These are phyloP conservation scores for Madurella fahalii DNA, from an alignment of 2,329 filamentous ascomycete genomes.

Conservation along the genomic window DNA sequence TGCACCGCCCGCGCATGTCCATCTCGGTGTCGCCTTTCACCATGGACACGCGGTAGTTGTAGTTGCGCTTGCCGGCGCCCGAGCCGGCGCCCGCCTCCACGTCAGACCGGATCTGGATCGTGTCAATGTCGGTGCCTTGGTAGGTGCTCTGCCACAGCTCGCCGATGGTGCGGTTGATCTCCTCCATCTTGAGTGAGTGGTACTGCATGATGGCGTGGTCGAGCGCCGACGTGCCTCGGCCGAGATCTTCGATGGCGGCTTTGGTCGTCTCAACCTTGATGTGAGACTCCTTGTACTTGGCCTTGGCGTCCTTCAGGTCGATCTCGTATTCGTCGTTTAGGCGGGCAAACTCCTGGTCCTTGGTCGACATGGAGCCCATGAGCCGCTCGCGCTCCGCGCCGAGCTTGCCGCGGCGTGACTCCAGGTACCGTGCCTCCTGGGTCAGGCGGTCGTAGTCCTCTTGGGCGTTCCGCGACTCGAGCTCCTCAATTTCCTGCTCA, in stretches of 20 bases:
- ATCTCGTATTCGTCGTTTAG: constrained; percentile 76
- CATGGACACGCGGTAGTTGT: constrained; percentile 99
- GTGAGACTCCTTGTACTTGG: constrained; percentile 79
- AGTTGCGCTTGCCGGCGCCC: constrained; percentile 65
- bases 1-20: constrained; percentile 98
- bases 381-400: constrained; percentile 69
- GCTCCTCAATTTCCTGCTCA: constrained; percentile 63
- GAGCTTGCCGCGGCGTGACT: constrained; percentile 64
- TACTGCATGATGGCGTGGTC: constrained; percentile 98
- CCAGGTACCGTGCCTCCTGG: constrained; percentile 62
- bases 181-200: constrained; percentile 94
- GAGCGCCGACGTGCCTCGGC: constrained; percentile 74
- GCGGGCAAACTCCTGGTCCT: constrained; percentile 73
- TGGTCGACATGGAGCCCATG: constrained; percentile 74
- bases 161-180: constrained; percentile 90
- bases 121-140: constrained; percentile 95
- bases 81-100: constrained; percentile 55
- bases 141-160: constrained; percentile 98
- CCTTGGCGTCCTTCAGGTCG: constrained; percentile 78
- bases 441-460: constrained; percentile 75
- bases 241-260: constrained; percentile 86
- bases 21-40: constrained; percentile 95
- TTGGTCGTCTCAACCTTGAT: constrained; percentile 90
- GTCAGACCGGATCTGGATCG: constrained; percentile 90
- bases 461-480: constrained; percentile 75